Evolutionary conservation across 306 rosid species (phyloP).

Genomic region (Begonia fuchsioides): DNA sequence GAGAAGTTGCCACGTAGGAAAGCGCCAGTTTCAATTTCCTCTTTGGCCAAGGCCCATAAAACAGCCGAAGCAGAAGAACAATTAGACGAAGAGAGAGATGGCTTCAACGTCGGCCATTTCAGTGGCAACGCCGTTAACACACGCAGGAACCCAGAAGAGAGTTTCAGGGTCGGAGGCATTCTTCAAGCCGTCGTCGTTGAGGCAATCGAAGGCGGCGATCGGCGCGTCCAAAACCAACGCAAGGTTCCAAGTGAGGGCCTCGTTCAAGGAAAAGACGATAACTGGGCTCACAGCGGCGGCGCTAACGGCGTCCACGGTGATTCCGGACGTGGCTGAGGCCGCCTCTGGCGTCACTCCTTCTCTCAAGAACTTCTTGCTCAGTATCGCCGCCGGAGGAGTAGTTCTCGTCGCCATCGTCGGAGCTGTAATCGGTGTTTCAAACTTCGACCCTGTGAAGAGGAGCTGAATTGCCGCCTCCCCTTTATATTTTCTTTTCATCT

Average conservation of each 20-base stretch:
- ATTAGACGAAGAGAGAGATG: constrained; percentile 13
- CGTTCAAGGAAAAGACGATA: constrained; percentile 39
- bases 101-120: constrained; percentile 31
- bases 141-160: constrained; percentile 15
- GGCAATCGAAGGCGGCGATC: constrained; percentile 12
- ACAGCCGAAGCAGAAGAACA: not conserved
- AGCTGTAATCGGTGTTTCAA: constrained; percentile 43
- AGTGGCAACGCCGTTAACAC: constrained; percentile 22
- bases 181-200: constrained; percentile 16
- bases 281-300: constrained; percentile 36
- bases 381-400: constrained; percentile 51
- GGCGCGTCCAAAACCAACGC: constrained; percentile 16
- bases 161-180: constrained; percentile 7
- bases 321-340: constrained; percentile 55
- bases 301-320: constrained; percentile 38
- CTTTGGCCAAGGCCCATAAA: not conserved
- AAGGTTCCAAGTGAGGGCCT: constrained; percentile 26
- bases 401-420: constrained; percentile 38
- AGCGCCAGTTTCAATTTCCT: not conserved
- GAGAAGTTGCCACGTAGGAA: constrained; percentile 21
- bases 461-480: constrained; percentile 5
- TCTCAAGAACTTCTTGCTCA: constrained; percentile 51
- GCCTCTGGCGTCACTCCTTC: constrained; percentile 47
- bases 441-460: constrained; percentile 49
- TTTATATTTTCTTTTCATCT: constrained; percentile 10